phyloP scores from a whole-genome alignment of 306 rosid genomes.

The Trichosanthes cucumerina region DNA sequence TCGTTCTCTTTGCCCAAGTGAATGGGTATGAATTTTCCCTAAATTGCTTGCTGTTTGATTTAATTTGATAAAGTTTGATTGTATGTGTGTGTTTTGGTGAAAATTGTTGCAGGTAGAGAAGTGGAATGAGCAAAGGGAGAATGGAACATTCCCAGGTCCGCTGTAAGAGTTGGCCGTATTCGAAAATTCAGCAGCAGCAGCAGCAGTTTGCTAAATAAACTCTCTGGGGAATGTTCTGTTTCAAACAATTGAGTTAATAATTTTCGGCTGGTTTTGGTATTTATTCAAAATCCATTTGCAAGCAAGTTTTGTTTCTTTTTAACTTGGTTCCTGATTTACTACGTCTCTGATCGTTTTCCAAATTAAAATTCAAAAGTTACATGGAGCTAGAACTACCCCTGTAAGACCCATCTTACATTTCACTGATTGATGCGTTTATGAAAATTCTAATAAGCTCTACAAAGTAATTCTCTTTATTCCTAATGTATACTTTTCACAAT shows the following conservation, averaged over 20 bases:
- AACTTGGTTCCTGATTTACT: background rate
- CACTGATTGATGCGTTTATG: background rate
- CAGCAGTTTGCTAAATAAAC: slow-evolving; percentile 15
- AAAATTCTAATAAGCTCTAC: background rate
- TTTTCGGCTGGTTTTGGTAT: slow-evolving; percentile 35
- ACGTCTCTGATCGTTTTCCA: background rate
- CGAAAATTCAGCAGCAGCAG: slow-evolving; percentile 9
- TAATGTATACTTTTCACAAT: background rate
- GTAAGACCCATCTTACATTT: background rate
- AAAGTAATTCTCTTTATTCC: background rate
- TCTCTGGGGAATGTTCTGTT: slow-evolving; percentile 32
- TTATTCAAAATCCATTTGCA: slow-evolving; percentile 19
- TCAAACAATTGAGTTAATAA: slow-evolving; percentile 48
- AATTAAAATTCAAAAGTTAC: background rate
- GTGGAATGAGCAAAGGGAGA: slow-evolving; percentile 98
- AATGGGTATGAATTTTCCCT: slow-evolving; percentile 63
- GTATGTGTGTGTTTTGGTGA: too few relatives aligned
- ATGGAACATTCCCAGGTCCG: slow-evolving; percentile 93
- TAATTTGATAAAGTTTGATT: too few relatives aligned
- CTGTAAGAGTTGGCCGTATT: slow-evolving; percentile 34
- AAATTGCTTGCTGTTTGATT: too few relatives aligned
- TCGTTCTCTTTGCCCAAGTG: slow-evolving; percentile 95
- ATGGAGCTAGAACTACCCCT: background rate
- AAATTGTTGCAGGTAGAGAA: slow-evolving; percentile 53
- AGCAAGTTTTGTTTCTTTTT: slow-evolving; percentile 7